Conservation (phyloP, 2,329 filamentous ascomycete species). For the Thelonectria olida region DNA sequence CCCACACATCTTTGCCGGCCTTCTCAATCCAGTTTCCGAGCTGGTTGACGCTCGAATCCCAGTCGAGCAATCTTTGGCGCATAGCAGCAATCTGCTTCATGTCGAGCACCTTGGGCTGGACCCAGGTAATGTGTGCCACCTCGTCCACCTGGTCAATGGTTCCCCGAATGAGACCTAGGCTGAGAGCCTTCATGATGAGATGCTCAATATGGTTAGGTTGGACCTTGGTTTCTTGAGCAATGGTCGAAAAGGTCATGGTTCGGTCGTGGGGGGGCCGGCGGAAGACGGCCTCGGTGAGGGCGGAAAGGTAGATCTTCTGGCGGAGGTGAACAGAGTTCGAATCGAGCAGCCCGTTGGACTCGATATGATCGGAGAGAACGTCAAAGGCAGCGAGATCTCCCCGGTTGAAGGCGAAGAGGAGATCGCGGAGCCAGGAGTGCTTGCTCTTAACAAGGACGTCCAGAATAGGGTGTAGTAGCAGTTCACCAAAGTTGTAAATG, state of each 20-base stretch:
- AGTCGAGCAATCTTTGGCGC: conserved; percentile 87
- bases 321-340: conserved; percentile 86
- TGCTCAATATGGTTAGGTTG: conserved; percentile 93
- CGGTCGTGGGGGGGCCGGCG: conserved; percentile 94
- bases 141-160: conserved; percentile 97
- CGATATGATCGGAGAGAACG: conserved; percentile 81
- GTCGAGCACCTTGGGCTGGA: conserved; percentile 97
- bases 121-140: conserved; percentile 96
- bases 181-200: conserved; percentile 98
- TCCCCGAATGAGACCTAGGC: conserved; percentile 86
- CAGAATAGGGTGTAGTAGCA: conserved; percentile 96
- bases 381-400: conserved; percentile 92
- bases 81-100: conserved; percentile 95
- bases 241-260: conserved; percentile 89
- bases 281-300: conserved; percentile 95
- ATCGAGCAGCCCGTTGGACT: conserved; percentile 80
- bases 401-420: conserved; percentile 98
- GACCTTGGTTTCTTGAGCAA: conserved; percentile 92
- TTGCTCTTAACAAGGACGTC: conserved; percentile 78
- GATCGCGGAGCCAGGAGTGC: conserved; percentile 86
- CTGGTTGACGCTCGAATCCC: conserved; percentile 95
- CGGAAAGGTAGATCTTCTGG: conserved; percentile 97
- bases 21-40: conserved; percentile 97
- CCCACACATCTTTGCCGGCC: conserved; percentile 95
- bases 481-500: conserved; percentile 99